Evolutionary conservation across 2,329 filamentous ascomycete genomes (phyloP), one percentile per base, ranked within the genome.

Genomic region (Diaporthe amygdali): DNA sequence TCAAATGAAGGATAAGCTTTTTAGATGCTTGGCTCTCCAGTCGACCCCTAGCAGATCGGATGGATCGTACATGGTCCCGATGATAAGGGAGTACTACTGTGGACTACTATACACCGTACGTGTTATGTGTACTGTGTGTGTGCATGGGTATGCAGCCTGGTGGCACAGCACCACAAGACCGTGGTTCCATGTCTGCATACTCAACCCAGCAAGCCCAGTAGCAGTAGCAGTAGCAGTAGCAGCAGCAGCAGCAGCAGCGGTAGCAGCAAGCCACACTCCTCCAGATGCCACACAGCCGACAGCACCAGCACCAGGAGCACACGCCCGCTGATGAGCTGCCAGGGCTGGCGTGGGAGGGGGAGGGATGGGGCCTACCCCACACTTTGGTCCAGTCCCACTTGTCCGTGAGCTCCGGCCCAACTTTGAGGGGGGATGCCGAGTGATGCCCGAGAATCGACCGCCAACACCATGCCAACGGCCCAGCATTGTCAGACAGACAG

Each of bases 361-460:
- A n/a, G 55, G 39, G 25, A 25, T 47, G 17, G 32, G 32, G 17
- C 47, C 55, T 41, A 71, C 66, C 70, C 70, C 70, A 71, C 70
- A 71, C 22, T 27, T 30, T 63, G 46, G 55, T 27, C 63, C 37
- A 30, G 46, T 70, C 59, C 59, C 59, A 64, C 44, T 64, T 64
- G 44, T 49, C 44, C 59, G 27, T 49, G n/a, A 49, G 44, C 44
- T 64, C 59, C 59, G 59, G n/a, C 41, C 47, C 8, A 49, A 17
- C 22, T 6, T 63, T 27, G 56, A 44, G 44, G 25, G 47, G 66
- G 61, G 68, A 76, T 75, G 46, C 76, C 76, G 76, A 77, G 72
- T 68, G 72, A 77, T 71, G 71, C 55, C 76, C 76, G 76, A 77
- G 69, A 72, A 72, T 72, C 72, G 69, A 69, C 75, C 75, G 76